Conservation (phyloP, 176 grass and related monocot genomes). For the Carex kokanica region DNA sequence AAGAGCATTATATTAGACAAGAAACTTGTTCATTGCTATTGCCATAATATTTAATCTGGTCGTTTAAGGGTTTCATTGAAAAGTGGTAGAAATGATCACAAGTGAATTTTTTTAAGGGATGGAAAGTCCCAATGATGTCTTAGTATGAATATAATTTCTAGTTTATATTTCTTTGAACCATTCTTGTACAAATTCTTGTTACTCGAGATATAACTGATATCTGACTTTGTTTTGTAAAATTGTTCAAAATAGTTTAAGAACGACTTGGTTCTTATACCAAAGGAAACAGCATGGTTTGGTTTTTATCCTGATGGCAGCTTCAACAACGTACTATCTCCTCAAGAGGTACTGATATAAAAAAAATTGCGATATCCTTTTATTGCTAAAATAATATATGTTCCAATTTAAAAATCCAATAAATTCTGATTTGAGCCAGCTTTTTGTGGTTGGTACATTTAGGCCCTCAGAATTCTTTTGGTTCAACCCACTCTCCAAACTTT, state of each 20-base stretch:
- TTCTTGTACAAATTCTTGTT: neutral
- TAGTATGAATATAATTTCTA: neutral
- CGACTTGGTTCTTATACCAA: constrained; percentile 71
- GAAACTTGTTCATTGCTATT: neutral
- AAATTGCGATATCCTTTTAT: neutral
- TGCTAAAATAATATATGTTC: neutral
- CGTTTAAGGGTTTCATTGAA: neutral
- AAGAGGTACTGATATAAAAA: constrained; percentile 14
- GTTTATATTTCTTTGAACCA: neutral
- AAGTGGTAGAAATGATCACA: neutral
- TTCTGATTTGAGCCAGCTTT: neutral
- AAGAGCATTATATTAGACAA: neutral
- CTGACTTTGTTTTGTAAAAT: constrained; percentile 14
- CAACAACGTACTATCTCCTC: neutral
- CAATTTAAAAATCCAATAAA: neutral
- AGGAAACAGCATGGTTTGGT: constrained; percentile 95
- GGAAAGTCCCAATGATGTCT: neutral
- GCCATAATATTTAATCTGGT: neutral
- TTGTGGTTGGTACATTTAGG: neutral
- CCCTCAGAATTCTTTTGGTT: neutral
- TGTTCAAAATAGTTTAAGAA: constrained; percentile 60
- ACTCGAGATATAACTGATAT: constrained; percentile 11
- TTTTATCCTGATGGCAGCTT: constrained; percentile 84
- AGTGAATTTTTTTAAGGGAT: neutral
- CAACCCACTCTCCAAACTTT: neutral